Evolutionary conservation across 2,329 filamentous ascomycete genomes (phyloP), one percentile per base, ranked within the genome.

Genomic region (Fusarium xyrophilum): DNA sequence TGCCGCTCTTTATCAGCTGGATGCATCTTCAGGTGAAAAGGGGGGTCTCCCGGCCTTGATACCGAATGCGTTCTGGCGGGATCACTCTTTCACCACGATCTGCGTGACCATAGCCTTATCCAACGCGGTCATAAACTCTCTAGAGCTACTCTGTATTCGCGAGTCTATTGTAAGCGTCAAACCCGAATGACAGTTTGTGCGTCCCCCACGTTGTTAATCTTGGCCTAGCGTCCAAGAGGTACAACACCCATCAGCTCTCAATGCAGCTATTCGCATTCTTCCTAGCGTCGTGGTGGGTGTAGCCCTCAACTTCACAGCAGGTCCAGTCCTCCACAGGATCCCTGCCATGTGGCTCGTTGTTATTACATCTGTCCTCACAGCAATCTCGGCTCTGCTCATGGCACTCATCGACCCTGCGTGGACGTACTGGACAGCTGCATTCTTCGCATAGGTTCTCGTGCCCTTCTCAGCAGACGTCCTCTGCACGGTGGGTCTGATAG

Each of bases 61-160:
- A 25, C 88, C 88, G 0, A 89, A 90, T 72, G 83, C 82, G 0
- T 76, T 90, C 0, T 90, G 88, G 88, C 81, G 77, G n/a, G 88
- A 87, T 44, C 73, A 76, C 1, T 76, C 83, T 5, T 90, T 90
- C 69, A 83, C 85, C 0, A 81, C 78, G 28, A 83, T 87, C 23
- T 90, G 88, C 69, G 68, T 83, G 6, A 84, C 80, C 7, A 79
- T 86, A 2, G 73, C 83, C 7, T 63, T 86, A 7, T 79, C 83
- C 0, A 82, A 77, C 59, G 83, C 80, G 0, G 81, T 83, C 0
- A 62, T 83, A 9, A 83, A 84, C 47, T 78, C 78, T 0, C 79
- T 84, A 68, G 84, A 86, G 66, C 75, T 82, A n/a, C n/a, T n/a
- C n/a, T n/a, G n/a, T n/a, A 0, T 84, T 83, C 50, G 73, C 77